These are phyloP conservation scores for Calonectria leucothoes DNA, from an alignment of 2,329 filamentous ascomycete genomes.

Conservation along the genomic window DNA sequence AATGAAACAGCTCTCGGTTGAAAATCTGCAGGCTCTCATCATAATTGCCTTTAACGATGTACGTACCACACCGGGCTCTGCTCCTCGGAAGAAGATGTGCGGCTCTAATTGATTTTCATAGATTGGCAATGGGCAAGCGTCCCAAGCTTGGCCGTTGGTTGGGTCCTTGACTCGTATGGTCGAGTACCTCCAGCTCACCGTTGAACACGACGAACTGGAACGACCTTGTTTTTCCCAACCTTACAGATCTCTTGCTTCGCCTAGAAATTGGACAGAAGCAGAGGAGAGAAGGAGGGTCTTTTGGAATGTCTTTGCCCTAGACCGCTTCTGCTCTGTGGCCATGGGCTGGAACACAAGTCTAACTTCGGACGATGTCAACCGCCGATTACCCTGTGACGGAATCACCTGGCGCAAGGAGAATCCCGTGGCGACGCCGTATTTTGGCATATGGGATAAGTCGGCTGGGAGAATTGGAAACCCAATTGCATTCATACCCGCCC, in stretches of 20 bases:
- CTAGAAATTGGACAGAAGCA: slow-evolving; percentile 40
- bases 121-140: slow-evolving; percentile 38
- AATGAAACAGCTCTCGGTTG: slow-evolving; percentile 48
- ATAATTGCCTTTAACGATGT: slow-evolving; percentile 52
- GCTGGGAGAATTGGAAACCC: slow-evolving; percentile 47
- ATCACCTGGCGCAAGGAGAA: slow-evolving; percentile 51
- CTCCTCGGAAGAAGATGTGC: background rate
- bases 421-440: slow-evolving; percentile 51
- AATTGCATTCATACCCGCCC: slow-evolving; percentile 44
- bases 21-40: slow-evolving; percentile 50
- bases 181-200: slow-evolving; percentile 42
- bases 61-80: slow-evolving; percentile 19
- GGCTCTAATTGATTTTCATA: slow-evolving; percentile 31
- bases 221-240: slow-evolving; percentile 41
- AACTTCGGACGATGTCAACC: slow-evolving; percentile 48
- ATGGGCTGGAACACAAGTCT: slow-evolving; percentile 52
- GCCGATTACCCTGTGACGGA: slow-evolving; percentile 52
- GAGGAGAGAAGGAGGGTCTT: slow-evolving; percentile 51
- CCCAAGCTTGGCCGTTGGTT: slow-evolving; percentile 23
- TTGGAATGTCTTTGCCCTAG: slow-evolving; percentile 51
- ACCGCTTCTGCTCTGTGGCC: slow-evolving; percentile 47
- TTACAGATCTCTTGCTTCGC: slow-evolving; percentile 41
- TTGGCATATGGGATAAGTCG: slow-evolving; percentile 54
- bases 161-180: slow-evolving; percentile 41
- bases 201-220: slow-evolving; percentile 43